Base-by-base conservation (phyloP, 257 asterid species). In the Solanum rostratum region DNA sequence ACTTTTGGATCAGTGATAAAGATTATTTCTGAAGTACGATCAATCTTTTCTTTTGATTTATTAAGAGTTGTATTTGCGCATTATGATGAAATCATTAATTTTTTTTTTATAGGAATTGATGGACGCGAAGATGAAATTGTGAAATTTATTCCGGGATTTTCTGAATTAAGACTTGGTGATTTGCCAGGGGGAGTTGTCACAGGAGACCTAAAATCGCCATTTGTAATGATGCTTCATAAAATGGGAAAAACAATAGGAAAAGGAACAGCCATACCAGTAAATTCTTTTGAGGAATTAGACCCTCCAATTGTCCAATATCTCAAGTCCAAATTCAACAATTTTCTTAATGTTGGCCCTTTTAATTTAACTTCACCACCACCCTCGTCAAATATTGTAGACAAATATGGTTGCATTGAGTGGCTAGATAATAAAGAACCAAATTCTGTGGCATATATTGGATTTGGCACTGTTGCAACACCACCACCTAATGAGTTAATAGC, bases 221-320 rank as follows among this genome's bases (percentile, higher is more conserved):
- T 92, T 63, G 81, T 90, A 27, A 83, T 82, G 57, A 86, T 92
- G 78, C 87, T 93, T 41, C 62, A 92, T 65, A 83, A 84, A 85
- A 92, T 92, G 97, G 91, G 93, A 27, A 86, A 70, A 43, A 80
- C 27, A 2, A 71, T 93, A 30, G 90, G 87, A 10, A 87, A 83
- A 73, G 89, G 93, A 52, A 69, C 86, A 3, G 97, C 95, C 1
- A 60, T 95, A 19, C 89, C 91, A 50, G 73, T 95, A 3, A 93
- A 94, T 70, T 95, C 96, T 46, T 93, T 94, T 57, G 97, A 93
- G 59, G 97, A 94, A 53, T 85, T 94, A 84, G 95, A 94, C 63
- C 97, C 95, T 14, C 43, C 49, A 66, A 87, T 91, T 57, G 78
- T 91, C 0, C 24, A 73, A 9, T 92, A 91, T 84, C 89, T 94